Conservation (phyloP, 345 rosid genomes). For the Gossypium anomalum region DNA sequence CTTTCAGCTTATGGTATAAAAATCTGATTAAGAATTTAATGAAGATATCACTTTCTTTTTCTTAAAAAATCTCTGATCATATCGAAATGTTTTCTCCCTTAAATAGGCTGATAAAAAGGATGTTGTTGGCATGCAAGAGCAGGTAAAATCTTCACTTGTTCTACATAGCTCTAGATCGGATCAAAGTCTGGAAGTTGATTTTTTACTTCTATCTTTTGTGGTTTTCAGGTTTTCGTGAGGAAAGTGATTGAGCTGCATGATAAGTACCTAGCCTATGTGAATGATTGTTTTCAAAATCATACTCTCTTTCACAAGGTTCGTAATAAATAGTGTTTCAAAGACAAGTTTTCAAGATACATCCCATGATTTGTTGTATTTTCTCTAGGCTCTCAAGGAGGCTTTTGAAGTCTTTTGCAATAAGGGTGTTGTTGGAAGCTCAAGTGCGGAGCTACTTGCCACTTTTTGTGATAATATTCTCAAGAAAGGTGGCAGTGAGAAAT, state of each 20-base stretch:
- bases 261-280: slow-evolving; percentile 56
- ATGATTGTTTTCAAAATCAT: slow-evolving; percentile 62
- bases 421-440: slow-evolving; percentile 58
- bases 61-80: neutral
- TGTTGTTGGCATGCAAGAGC: slow-evolving; percentile 44
- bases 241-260: slow-evolving; percentile 74
- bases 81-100: slow-evolving; percentile 1
- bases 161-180: neutral
- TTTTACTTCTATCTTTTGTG: neutral
- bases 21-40: neutral
- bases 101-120: slow-evolving; percentile 34
- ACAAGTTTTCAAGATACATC: neutral
- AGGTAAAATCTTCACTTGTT: slow-evolving; percentile 30
- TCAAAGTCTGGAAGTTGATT: slow-evolving; percentile 15
- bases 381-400: slow-evolving; percentile 69
- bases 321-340: neutral
- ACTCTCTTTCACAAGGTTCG: slow-evolving; percentile 69
- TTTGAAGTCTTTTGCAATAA: slow-evolving; percentile 69
- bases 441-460: slow-evolving; percentile 62
- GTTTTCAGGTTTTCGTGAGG: slow-evolving; percentile 57
- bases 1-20: neutral
- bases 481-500: slow-evolving; percentile 71
- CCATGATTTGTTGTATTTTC: neutral
- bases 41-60: neutral
- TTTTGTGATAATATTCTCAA: slow-evolving; percentile 67